Evolutionary conservation across 768 basidiomycete genomes (phyloP), one percentile per base, ranked within the genome.

Genomic region (Termitomyces sp.): DNA sequence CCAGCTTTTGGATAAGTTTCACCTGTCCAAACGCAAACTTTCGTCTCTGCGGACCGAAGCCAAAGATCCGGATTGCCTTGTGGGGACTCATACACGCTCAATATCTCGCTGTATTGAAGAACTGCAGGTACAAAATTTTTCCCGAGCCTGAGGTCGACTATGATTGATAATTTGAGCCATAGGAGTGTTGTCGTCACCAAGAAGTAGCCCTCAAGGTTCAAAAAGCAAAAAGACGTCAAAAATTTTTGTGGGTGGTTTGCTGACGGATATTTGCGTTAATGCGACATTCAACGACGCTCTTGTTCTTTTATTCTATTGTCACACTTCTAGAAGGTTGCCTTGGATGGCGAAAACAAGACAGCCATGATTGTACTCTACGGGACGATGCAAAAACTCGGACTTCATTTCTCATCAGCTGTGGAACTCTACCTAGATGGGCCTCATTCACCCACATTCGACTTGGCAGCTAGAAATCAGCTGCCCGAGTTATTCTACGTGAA

Each of bases 401-500:
- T 53, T 28, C 40, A 35, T 17, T 5, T 60, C 37, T 48, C 53
- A 16, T 52, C 46, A 8, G 14, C 21, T 30, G 49, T 48, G 27
- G 54, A 52, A 17, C 48, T 55, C 14, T 60, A 41, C n/a, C 44
- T 35, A 45, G 41, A 55, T 21, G 59, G 63, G 23, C 32, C 54
- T 25, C 56, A 54, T 34, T 21, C 52, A 58, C 34, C 49, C 32
- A 46, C 43, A 57, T 59, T 59, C n/a, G 27, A 55, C 45, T 43
- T 44, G 47, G 28, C 43, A 30, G 23, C 46, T 39, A 46, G 19
- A 19, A 57, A 52, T 41, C 21, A 37, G 9, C 34, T 59, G 16
- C 64, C 69, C 16, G 57, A 54, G 28, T 40, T 68, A 17, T 66
- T 64, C 64, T 67, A 65, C 41, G 67, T 68, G 25, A 70, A 70